Evolutionary conservation across 345 rosid genomes (phyloP).

Genomic region (Dovyalis caffra): DNA sequence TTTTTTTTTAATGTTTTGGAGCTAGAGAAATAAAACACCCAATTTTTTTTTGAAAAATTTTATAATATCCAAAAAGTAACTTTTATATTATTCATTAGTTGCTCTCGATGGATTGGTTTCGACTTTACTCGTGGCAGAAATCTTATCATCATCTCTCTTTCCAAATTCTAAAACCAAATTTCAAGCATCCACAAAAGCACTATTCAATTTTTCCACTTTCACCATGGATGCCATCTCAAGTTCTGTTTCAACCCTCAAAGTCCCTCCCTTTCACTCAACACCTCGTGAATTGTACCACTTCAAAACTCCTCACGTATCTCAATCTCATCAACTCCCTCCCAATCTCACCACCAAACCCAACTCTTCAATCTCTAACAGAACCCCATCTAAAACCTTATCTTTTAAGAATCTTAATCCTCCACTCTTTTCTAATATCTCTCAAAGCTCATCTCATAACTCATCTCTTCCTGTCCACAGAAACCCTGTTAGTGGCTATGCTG

Average conservation of each 20-base stretch:
- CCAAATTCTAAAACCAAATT: neutral
- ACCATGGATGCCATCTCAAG: slow-evolving; percentile 63
- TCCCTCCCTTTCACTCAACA: slow-evolving; percentile 25
- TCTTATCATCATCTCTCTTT: too few species aligned
- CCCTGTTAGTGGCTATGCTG: slow-evolving; percentile 69
- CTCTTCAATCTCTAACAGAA: slow-evolving; percentile 7
- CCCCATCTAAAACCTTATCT: slow-evolving; percentile 16
- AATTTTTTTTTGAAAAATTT: too few species aligned
- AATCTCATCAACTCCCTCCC: slow-evolving; percentile 22
- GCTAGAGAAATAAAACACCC: too few species aligned
- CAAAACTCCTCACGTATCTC: slow-evolving; percentile 22
- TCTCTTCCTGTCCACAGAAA: slow-evolving; percentile 37
- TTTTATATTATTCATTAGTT: too few species aligned
- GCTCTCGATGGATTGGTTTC: too few species aligned
- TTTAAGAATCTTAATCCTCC: slow-evolving; percentile 21
- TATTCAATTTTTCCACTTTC: neutral
- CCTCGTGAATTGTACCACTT: slow-evolving; percentile 35
- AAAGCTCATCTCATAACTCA: slow-evolving; percentile 10
- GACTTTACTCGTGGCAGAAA: too few species aligned
- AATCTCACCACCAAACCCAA: slow-evolving; percentile 35
- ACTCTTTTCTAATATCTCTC: slow-evolving; percentile 21
- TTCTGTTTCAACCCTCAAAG: slow-evolving; percentile 51
- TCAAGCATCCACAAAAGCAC: neutral
- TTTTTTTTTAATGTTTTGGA: too few species aligned
- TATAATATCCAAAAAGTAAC: too few species aligned